Evolutionary conservation across 2,329 filamentous ascomycete genomes (phyloP).

Genomic region (Ceratocystis colombiana): DNA sequence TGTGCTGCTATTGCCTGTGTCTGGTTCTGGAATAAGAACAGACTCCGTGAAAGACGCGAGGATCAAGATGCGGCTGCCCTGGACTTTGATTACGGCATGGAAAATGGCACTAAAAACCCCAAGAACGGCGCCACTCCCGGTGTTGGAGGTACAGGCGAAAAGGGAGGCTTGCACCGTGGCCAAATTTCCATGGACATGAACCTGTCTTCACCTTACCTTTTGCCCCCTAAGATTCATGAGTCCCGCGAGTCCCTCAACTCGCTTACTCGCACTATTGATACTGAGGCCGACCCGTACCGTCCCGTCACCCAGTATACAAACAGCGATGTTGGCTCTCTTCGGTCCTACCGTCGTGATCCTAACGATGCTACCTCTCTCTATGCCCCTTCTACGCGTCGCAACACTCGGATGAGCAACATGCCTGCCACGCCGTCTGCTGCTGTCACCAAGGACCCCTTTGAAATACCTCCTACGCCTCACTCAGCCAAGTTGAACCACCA

Average conservation of each 20-base stretch:
- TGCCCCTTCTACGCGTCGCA: constrained; percentile 35
- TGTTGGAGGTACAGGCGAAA: constrained; percentile 37
- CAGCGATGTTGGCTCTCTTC: constrained; percentile 48
- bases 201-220: constrained; percentile 76
- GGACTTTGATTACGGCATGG: constrained; percentile 85
- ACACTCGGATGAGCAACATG: constrained; percentile 38
- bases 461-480: constrained; percentile 21
- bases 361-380: constrained; percentile 39
- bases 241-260: constrained; percentile 83
- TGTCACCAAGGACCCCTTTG: constrained; percentile 23
- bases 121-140: constrained; percentile 30
- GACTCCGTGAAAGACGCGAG: constrained; percentile 61
- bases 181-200: constrained; percentile 65
- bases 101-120: constrained; percentile 36
- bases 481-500: constrained; percentile 12
- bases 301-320: constrained; percentile 47
- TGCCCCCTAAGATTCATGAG: constrained; percentile 68
- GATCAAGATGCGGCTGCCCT: constrained; percentile 80
- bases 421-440: constrained; percentile 33
- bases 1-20: constrained; percentile 57
- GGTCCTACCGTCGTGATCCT: constrained; percentile 38
- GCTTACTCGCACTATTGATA: constrained; percentile 62
- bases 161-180: constrained; percentile 38
- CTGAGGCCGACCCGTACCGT: constrained; percentile 77
- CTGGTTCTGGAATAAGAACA: constrained; percentile 68